Conservation (phyloP, 1,284 basidiomycete genomes). For the Microbotryomycetes sp. region DNA sequence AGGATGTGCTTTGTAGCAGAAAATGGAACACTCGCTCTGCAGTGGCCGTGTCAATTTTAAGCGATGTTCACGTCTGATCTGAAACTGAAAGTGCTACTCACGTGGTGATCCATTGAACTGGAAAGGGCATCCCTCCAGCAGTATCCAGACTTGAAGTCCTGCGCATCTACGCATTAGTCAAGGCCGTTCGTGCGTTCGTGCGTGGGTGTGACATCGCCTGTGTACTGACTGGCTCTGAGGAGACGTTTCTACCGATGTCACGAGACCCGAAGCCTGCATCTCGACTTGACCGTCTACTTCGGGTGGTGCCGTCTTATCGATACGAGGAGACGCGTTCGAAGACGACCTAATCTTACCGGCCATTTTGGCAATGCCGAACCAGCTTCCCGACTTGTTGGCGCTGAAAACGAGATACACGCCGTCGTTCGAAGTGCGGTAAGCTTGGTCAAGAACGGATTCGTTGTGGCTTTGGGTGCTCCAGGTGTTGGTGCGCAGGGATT, state of each 20-base stretch:
- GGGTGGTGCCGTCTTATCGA: neutral
- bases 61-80: too few species aligned
- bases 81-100: too few species aligned
- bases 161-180: neutral
- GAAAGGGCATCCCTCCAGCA: slow-evolving; percentile 1
- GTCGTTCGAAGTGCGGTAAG: slow-evolving; percentile 14
- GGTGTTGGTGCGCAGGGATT: slow-evolving; percentile 6
- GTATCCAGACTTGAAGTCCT: neutral
- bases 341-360: neutral
- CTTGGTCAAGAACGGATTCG: slow-evolving; percentile 25
- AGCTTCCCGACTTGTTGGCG: slow-evolving; percentile 23
- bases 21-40: neutral
- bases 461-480: slow-evolving; percentile 26
- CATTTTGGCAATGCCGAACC: slow-evolving; percentile 14
- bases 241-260: neutral
- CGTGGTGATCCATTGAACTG: slow-evolving; percentile 1
- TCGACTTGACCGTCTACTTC: neutral
- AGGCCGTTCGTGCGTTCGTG: too few species aligned
- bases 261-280: neutral
- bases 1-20: slow-evolving; percentile 27
- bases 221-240: neutral
- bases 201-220: too few species aligned
- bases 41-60: too few species aligned
- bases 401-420: slow-evolving; percentile 27
- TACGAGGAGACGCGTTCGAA: neutral